phyloP scores from a whole-genome alignment of 768 basidiomycete species.

The Lactarius quietus region DNA sequence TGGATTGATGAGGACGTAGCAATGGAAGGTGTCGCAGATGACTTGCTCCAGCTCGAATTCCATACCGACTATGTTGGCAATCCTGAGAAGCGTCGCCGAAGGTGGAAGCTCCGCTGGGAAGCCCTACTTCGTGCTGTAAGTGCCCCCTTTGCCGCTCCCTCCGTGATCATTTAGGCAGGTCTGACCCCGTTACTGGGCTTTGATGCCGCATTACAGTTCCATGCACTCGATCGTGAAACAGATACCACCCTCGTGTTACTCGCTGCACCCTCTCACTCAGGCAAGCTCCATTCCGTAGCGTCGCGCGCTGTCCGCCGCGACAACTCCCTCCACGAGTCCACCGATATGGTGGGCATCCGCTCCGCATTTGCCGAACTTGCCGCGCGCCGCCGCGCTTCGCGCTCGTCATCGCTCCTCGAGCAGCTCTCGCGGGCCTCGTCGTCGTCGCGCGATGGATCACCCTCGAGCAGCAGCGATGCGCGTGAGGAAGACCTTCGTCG shows the following conservation, averaged over 20 bases:
- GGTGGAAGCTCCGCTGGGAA: conserved; percentile 78
- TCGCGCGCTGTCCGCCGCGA: conserved; percentile 70
- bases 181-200: conserved; percentile 30
- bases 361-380: conserved; percentile 59
- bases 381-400: conserved; percentile 46
- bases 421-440: conserved; percentile 39
- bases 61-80: conserved; percentile 69
- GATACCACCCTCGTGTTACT: conserved; percentile 73
- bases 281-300: conserved; percentile 57
- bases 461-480: conserved; percentile 44
- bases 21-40: conserved; percentile 69
- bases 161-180: conserved; percentile 33
- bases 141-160: conserved; percentile 4
- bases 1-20: conserved; percentile 64
- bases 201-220: conserved; percentile 50
- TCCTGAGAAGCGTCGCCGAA: conserved; percentile 60
- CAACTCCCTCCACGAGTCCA: conserved; percentile 41
- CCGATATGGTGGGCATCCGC: conserved; percentile 51
- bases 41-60: conserved; percentile 70
- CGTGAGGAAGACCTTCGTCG: conserved; percentile 61
- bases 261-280: conserved; percentile 70
- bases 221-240: conserved; percentile 73
- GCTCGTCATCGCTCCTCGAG: conserved; percentile 48
- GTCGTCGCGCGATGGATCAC: conserved; percentile 53
- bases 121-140: conserved; percentile 66